A percentile compares a stretch with the other conserved stretches of the same genome.
Evolutionary conservation across 73 alveolate genomes (phyloP).

Genomic region (Effrenium voratum): DNA sequence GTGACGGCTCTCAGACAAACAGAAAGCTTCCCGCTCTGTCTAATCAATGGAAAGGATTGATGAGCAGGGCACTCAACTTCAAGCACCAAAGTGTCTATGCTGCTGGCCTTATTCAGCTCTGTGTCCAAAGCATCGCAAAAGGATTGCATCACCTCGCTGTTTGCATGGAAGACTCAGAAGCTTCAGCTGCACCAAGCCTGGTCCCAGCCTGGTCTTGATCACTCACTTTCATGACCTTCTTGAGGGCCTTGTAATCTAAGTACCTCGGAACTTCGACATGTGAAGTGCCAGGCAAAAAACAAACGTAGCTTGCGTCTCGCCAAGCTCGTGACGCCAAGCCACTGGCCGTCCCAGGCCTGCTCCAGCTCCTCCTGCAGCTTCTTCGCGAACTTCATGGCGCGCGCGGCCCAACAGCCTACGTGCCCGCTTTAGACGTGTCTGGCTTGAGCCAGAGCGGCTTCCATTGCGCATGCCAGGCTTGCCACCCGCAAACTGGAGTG

Average conservation of each 20-base stretch:
- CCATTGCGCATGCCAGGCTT: no score
- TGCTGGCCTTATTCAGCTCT: slow-evolving; percentile 56
- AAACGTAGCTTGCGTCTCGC: background rate
- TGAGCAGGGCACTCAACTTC: no score
- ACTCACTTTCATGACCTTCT: slow-evolving; percentile 38
- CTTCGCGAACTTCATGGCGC: slow-evolving; percentile 77
- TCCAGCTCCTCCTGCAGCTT: slow-evolving; percentile 78
- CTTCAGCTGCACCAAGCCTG: background rate
- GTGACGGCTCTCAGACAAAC: no score
- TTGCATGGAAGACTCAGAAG: background rate
- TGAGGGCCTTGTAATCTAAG: slow-evolving; percentile 60
- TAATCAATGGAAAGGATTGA: no score
- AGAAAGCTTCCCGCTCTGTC: no score
- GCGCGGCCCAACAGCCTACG: no score
- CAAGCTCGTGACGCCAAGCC: background rate
- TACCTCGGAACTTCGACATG: slow-evolving; percentile 14
- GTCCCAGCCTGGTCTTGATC: background rate
- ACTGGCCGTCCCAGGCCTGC: slow-evolving; percentile 64
- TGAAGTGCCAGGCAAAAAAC: no score
- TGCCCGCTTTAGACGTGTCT: no score
- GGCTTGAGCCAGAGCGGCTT: no score
- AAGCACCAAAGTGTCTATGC: no score
- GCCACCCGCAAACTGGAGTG: no score
- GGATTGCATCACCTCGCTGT: background rate
- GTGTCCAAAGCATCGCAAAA: slow-evolving; percentile 33